Evolutionary conservation across 108 stramenopile species (phyloP), one percentile per base, ranked within the genome.

Genomic region (Nitzschia palea): DNA sequence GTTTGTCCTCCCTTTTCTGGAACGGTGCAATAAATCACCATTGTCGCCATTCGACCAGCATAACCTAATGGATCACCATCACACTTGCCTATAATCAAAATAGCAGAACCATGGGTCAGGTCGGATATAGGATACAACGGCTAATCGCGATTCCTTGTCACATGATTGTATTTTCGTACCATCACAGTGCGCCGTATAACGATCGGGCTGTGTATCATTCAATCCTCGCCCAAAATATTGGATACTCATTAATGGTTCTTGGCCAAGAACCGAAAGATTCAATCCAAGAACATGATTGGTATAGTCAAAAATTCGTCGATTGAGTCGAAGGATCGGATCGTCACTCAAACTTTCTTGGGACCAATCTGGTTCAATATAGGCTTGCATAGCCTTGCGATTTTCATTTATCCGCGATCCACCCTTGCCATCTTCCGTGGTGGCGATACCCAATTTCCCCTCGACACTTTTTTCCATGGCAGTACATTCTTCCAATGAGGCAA

Each of bases 161-260:
- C 86, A 0, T 67, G 86, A n/a, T n/a, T n/a, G n/a, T n/a, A n/a
- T n/a, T n/a, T n/a, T n/a, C n/a, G 15, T 48, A 22, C 95, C 97
- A 73, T 97, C 97, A 60, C 79, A 80, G 70, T 97, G 96, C 1
- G 95, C 92, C 68, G 71, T 88, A 70, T 96, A 97, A 55, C 91
- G 71, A 80, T 97, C 97, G 1, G 89, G 89, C 65, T 83, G 77
- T 23, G 68, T 50, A 61, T 89, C 80, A 50, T 78, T 71, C 10
- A 61, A 25, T 20, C 89, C 92, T 9, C 85, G 37, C 62, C 84
- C 84, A 43, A 55, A 76, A 63, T 95, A 95, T 68, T 91, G 90
- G 55, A 95, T 91, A 30, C 62, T 61, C 87, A 91, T 87, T 0
- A 91, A 52, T 44, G 88, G 85, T 66, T 95, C 90, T 61, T 95